Evolutionary conservation across 257 asterid genomes (phyloP), one percentile per base, ranked within the genome.

Genomic region (Schizonepeta tenuifolia): DNA sequence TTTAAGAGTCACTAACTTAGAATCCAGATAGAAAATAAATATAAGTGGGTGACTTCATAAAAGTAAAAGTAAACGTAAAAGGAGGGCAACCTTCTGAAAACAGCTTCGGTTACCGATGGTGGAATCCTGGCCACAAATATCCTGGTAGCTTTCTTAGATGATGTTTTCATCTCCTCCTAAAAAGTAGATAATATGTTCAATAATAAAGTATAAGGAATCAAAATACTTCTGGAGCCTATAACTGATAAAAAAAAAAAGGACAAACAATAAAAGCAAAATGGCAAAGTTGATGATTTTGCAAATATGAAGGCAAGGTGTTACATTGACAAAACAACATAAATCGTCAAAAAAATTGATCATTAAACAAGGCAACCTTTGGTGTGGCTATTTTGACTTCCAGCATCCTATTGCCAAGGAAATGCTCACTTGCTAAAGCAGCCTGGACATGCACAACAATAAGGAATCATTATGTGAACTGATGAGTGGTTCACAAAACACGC

Each of bases 331-430:
- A 70, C 50, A 77, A 11, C 5, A 7, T 40, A 70, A 53, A 59
- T 36, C 14, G 58, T 44, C 11, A 13, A 70, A 61, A 15, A 55
- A 47, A 33, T 17, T 40, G 47, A 58, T 35, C 20, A 21, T 49
- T 55, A 36, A 72, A 46, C 40, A 73, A 74, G 18, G 56, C 59
- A 78, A 95, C 99, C 99, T 87, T 95, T 0, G 99, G 99, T 4
- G 99, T 92, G 67, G 99, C 99, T 77, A 95, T 78, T 89, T 95
- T 95, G 67, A 95, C 97, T 85, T 95, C 99, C 77, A 95, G 86
- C 86, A 84, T 82, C 83, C 99, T 83, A 75, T 71, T 83, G 51
- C 98, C 99, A 60, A 95, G 96, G 56, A 81, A 60, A 80, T 95
- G 99, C 77, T 95, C 98, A 41, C 89, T 85, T 21, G 88, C 67